Base-by-base conservation (phyloP, 495 filamentous ascomycete genomes). In the Venustampulla echinocandica region DNA sequence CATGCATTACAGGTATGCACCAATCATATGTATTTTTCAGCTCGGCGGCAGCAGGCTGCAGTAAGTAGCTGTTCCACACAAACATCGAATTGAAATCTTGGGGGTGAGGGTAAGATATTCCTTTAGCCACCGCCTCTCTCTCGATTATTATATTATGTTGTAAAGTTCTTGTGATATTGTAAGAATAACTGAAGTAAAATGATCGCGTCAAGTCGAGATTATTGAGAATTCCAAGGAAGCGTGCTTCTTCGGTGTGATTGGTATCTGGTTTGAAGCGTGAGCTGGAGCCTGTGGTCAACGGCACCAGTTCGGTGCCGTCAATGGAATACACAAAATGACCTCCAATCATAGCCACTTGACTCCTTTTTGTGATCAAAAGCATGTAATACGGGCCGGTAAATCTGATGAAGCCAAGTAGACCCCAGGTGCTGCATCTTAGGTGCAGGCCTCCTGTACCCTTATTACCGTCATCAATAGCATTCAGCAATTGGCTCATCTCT, bases 141-240 rank as follows among this genome's bases (percentile, higher is more conserved):
- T 95, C 87, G 32, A 81, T 76, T 42, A 81, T 82, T 53, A 97
- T 89, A 61, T 97, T 98, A 56, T 90, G 77, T 61, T 98, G 92
- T 45, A 98, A 71, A 0, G 87, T 94, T 40, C 80, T 79, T 18
- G 92, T 98, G 58, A 97, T 85, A 57, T 97, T 86, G 64, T 98
- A 98, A 2, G 89, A 92, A 62, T 97, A 95, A 63, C 93, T 96
- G 67, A 96, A 98, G 67, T 98, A 98, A 61, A 98, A 97, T 0
- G 85, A 93, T 24, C 83, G 73, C 2, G 81, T 85, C 35, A 98
- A 66, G 61, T 98, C 92, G 9, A 98, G 73, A 56, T 94, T 93
- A 61, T 84, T 85, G 13, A 98, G 69, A 45, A 95, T 96, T 22
- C 79, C 75, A 34, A 96, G 74, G 61, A 90, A 97, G 36, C 92